Conservation (phyloP, 2,329 filamentous ascomycete species). For the Graphilbum sp. region DNA sequence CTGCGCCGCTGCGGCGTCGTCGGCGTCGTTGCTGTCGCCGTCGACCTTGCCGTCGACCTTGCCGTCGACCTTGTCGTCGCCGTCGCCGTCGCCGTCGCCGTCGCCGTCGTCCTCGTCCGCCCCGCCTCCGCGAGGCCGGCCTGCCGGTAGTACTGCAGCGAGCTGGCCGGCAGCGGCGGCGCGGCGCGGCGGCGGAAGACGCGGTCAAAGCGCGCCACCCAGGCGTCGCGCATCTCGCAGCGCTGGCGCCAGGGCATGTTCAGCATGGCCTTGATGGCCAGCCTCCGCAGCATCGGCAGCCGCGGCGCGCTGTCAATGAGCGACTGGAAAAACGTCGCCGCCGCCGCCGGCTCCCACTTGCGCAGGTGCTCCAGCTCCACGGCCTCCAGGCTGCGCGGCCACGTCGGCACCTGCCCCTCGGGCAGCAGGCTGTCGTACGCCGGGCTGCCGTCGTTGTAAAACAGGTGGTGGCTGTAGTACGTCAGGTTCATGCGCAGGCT, state of each 20-base stretch:
- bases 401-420: slow-evolving; percentile 51
- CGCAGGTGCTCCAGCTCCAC: slow-evolving; percentile 66
- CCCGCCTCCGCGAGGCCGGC: neutral
- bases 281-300: slow-evolving; percentile 48
- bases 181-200: slow-evolving; percentile 39
- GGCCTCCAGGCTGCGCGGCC: slow-evolving; percentile 55
- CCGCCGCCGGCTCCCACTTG: slow-evolving; percentile 53
- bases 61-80: neutral
- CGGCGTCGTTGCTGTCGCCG: neutral
- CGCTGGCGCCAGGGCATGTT: slow-evolving; percentile 70
- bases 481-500: slow-evolving; percentile 61
- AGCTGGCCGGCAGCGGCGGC: slow-evolving; percentile 11
- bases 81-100: neutral
- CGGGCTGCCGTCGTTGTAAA: slow-evolving; percentile 56
- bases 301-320: slow-evolving; percentile 54
- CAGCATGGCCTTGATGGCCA: slow-evolving; percentile 63
- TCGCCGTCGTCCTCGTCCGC: neutral
- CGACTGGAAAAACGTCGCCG: slow-evolving; percentile 64
- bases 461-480: slow-evolving; percentile 55
- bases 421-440: slow-evolving; percentile 54
- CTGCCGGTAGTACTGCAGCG: slow-evolving; percentile 8
- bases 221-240: slow-evolving; percentile 60
- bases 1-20: slow-evolving; percentile 15
- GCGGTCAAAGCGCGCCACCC: slow-evolving; percentile 52
- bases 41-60: neutral